These are phyloP conservation scores for Neopestalotiopsis rosae DNA, from an alignment of 2,329 filamentous ascomycete genomes.

Conservation along the genomic window DNA sequence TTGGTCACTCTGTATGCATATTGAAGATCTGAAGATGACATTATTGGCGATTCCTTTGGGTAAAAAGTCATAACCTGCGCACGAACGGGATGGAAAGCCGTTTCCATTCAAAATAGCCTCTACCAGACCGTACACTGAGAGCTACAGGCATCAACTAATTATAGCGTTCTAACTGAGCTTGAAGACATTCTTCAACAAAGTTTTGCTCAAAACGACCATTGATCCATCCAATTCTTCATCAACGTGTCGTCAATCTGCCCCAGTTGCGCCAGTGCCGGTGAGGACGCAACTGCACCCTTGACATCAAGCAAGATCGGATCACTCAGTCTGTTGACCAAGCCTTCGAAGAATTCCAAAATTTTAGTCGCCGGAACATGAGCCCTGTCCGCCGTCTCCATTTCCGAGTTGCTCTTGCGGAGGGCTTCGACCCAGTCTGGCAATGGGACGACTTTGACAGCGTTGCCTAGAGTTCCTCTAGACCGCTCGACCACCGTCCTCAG, in stretches of 20 bases:
- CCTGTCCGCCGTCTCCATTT: constrained; percentile 8
- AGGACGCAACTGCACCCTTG: constrained; percentile 11
- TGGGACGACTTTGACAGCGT: constrained; percentile 20
- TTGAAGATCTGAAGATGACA: too few species aligned
- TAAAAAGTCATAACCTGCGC: too few species aligned
- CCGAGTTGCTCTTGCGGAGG: constrained; percentile 23
- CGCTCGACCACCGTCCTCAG: constrained; percentile 16
- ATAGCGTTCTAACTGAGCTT: too few species aligned
- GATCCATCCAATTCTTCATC: constrained; percentile 27
- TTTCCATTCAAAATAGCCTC: too few species aligned
- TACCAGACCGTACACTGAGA: too few species aligned
- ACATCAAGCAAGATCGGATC: constrained; percentile 16
- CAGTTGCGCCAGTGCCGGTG: constrained; percentile 18
- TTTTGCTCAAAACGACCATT: constrained; percentile 22
- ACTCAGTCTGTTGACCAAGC: constrained; percentile 1
- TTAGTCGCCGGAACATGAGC: constrained; percentile 22
- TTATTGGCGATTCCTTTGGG: too few species aligned
- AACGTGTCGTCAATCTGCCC: constrained; percentile 16
- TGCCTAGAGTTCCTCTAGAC: constrained; percentile 3
- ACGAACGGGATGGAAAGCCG: too few species aligned
- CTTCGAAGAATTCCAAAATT: constrained; percentile 23
- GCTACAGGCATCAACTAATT: too few species aligned
- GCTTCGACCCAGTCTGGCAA: constrained; percentile 24
- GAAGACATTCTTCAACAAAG: too few species aligned
- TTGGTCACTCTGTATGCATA: too few species aligned